Percentiles rank a stretch among this genome's conserved stretches.
Conservation (phyloP, 306 rosid genomes). For the Delonix regia region DNA sequence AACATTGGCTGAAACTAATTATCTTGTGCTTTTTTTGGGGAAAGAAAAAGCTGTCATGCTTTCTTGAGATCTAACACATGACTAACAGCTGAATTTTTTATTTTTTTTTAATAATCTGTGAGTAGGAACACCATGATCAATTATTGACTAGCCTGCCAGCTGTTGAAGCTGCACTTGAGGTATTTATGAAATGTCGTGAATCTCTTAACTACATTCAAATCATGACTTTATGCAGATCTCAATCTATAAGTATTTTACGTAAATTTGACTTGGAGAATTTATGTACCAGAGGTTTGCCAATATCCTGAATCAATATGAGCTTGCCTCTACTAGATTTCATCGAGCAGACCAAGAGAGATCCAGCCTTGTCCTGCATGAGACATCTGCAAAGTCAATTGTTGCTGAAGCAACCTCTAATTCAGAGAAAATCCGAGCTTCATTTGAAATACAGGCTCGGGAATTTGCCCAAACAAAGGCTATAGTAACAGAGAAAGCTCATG, state of each 20-base stretch:
- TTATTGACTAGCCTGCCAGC: slow-evolving; percentile 82
- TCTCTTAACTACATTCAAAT: slow-evolving; percentile 20
- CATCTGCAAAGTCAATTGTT: slow-evolving; percentile 86
- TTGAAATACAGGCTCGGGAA: slow-evolving; percentile 88
- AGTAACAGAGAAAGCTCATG: slow-evolving; percentile 93
- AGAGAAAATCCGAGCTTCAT: slow-evolving; percentile 72
- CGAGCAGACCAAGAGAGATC: slow-evolving; percentile 93
- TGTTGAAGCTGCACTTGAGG: slow-evolving; percentile 94
- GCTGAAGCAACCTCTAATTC: slow-evolving; percentile 76
- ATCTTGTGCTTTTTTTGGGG: slow-evolving; percentile 24
- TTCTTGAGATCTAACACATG: slow-evolving; percentile 21
- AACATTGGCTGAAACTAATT: slow-evolving; percentile 18
- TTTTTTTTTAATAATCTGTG: slow-evolving; percentile 19
- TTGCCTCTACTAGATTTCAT: slow-evolving; percentile 62
- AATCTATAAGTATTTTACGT: not conserved
- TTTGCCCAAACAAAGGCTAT: slow-evolving; percentile 75
- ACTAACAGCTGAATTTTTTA: slow-evolving; percentile 16
- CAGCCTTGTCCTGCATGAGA: slow-evolving; percentile 68
- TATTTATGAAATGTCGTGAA: slow-evolving; percentile 36
- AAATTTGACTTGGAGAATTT: slow-evolving; percentile 41
- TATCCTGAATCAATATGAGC: slow-evolving; percentile 74
- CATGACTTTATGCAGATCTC: slow-evolving; percentile 9
- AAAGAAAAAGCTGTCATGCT: slow-evolving; percentile 24
- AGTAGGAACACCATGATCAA: slow-evolving; percentile 95
- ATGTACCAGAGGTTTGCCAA: slow-evolving; percentile 77